Percentiles rank a stretch among this genome's conserved stretches.
Conservation (phyloP, 2,329 filamentous ascomycete species). For the Chalaropsis thielavioides region DNA sequence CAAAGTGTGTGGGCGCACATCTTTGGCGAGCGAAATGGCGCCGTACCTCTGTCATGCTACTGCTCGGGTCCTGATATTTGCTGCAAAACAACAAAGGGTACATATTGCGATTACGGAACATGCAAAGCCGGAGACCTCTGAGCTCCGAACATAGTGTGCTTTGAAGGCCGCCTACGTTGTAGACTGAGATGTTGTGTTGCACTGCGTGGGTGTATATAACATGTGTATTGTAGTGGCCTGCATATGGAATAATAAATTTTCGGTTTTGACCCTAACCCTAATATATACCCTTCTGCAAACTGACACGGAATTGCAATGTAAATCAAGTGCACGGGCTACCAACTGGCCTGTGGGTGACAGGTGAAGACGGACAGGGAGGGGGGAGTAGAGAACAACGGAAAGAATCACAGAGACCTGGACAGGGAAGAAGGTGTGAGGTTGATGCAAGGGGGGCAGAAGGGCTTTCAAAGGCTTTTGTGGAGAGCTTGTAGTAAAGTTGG, state of each 20-base stretch:
- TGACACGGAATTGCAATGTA: not conserved
- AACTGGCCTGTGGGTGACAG: not conserved
- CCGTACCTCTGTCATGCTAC: constrained; percentile 9
- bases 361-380: not conserved
- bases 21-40: constrained; percentile 14
- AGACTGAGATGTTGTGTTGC: not conserved
- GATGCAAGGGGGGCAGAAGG: not conserved
- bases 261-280: not conserved
- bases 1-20: constrained; percentile 4
- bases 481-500: too few species aligned
- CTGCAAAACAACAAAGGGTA: constrained; percentile 15
- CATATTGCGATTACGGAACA: constrained; percentile 9
- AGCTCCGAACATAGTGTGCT: not conserved
- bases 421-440: not conserved
- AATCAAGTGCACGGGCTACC: not conserved
- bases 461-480: too few species aligned
- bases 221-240: not conserved
- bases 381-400: not conserved
- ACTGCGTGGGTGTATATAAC: not conserved
- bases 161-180: not conserved
- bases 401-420: not conserved
- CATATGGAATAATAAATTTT: not conserved
- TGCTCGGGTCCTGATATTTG: constrained; percentile 12
- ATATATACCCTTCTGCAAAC: not conserved
- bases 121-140: not conserved